These are phyloP conservation scores for Geotrichum carabidarum DNA, from an alignment of 1,139 yeast species.

Conservation along the genomic window DNA sequence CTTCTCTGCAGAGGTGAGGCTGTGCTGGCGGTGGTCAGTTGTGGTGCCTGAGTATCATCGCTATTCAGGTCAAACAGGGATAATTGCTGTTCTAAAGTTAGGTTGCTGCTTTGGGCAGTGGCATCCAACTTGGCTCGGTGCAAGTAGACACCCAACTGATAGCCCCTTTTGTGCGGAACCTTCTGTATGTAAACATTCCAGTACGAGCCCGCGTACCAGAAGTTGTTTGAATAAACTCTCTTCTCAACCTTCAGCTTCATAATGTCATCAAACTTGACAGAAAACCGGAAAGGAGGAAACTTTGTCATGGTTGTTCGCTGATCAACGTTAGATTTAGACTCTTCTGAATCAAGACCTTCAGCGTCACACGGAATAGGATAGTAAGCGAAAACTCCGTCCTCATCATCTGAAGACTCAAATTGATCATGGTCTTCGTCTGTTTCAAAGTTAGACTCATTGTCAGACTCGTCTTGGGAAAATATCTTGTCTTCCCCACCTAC, in stretches of 20 bases:
- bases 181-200: conserved; percentile 53
- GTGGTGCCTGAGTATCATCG: conserved; percentile 4
- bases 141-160: conserved; percentile 50
- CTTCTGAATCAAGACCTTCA: conserved; percentile 21
- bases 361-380: conserved; percentile 28
- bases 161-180: conserved; percentile 40
- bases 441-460: background rate
- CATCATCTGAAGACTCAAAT: conserved; percentile 16
- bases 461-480: conserved; percentile 4
- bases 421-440: conserved; percentile 5
- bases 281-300: conserved; percentile 51
- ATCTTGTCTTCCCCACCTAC: background rate
- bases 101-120: conserved; percentile 33
- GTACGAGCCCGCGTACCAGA: conserved; percentile 55
- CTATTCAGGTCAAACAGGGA: conserved; percentile 31
- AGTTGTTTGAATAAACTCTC: conserved; percentile 47
- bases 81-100: conserved; percentile 36
- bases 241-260: conserved; percentile 43
- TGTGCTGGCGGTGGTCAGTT: background rate
- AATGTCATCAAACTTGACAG: conserved; percentile 48
- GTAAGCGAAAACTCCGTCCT: conserved; percentile 17
- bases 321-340: background rate
- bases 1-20: conserved; percentile 2
- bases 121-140: conserved; percentile 42
- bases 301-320: conserved; percentile 31